A percentile compares a stretch with the other conserved stretches of the same genome.
These are phyloP conservation scores for Colletotrichum shisoi DNA, from an alignment of 2,329 filamentous ascomycete species.

Conservation along the genomic window DNA sequence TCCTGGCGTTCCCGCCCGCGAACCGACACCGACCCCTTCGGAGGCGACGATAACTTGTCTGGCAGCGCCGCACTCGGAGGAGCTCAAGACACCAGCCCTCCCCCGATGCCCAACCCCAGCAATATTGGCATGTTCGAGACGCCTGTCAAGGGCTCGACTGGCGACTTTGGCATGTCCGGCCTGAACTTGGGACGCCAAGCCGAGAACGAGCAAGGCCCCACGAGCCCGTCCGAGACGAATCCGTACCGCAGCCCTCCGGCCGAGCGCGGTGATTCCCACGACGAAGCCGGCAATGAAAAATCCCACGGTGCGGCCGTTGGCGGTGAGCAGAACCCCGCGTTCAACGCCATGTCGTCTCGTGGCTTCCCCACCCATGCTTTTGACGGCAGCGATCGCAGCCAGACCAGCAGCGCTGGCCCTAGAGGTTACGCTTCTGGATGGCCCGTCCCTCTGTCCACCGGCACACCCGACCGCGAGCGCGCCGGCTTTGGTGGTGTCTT, in stretches of 20 bases:
- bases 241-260: constrained; percentile 91
- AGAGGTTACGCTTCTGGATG: constrained; percentile 75
- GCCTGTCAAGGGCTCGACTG: constrained; percentile 61
- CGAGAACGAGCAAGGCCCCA: constrained; percentile 70
- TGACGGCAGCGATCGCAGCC: constrained; percentile 86
- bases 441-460: constrained; percentile 66
- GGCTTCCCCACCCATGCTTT: constrained; percentile 61
- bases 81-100: constrained; percentile 71
- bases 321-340: constrained; percentile 57
- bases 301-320: constrained; percentile 61
- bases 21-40: constrained; percentile 79
- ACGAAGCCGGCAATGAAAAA: constrained; percentile 59
- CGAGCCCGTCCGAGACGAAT: constrained; percentile 94
- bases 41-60: constrained; percentile 71
- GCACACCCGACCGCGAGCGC: constrained; percentile 73
- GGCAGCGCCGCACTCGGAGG: constrained; percentile 79
- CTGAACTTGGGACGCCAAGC: constrained; percentile 65
- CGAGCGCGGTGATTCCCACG: constrained; percentile 72
- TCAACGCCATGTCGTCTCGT: constrained; percentile 61
- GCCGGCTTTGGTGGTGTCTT: constrained; percentile 67
- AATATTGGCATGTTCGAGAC: constrained; percentile 59
- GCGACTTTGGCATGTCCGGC: constrained; percentile 70
- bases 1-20: constrained; percentile 68
- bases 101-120: constrained; percentile 48
- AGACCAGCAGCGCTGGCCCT: constrained; percentile 86